Evolutionary conservation across 2,329 filamentous ascomycete genomes (phyloP), one percentile per base, ranked within the genome.

Genomic region (Xylaria digitata): DNA sequence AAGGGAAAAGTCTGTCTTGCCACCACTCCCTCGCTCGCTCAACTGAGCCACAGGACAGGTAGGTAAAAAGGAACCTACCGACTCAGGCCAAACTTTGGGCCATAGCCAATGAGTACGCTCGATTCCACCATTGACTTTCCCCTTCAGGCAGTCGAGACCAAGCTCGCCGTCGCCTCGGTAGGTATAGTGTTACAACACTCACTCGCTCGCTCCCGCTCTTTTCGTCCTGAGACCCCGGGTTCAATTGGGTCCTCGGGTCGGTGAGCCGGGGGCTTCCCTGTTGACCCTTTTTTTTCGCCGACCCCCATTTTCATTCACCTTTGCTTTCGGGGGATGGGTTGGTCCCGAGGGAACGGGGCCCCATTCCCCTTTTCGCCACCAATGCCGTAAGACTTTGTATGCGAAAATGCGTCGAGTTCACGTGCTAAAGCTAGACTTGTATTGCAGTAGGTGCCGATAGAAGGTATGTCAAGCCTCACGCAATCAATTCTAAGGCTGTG

Each of bases 121-220:
- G 50, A 72, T 75, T 70, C 32, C 43, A 61, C 11, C 61, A 49
- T 57, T 58, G 66, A 75, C 69, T 70, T 75, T 75, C 73, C 73
- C 66, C 61, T 70, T 75, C 73, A 65, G 73, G 73, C 71, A 75
- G 72, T 74, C 69, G 30, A 68, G 67, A 62, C 65, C 68, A 67
- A 5, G 26, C 42, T 65, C 66, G 69, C 70, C 73, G 71, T 70
- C 70, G 32, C 40, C 19, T 21, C 42, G 8, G 66, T 30, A 73
- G 58, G 73, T 74, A 74, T 59, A 63, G 49, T 42, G 37, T 9
- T 15, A 37, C 11, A 6, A 13, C 9, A 5, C 37, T 17, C n/a
- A n/a, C n/a, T n/a, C n/a, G n/a, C n/a, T 45, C 23, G 7, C n/a
- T 30, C 5, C 30, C 17, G 37, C 3, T 9, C 30, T 40, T 40